These are phyloP conservation scores for Paragyromitra xinjiangensis DNA, from an alignment of 495 filamentous ascomycete genomes.

Conservation along the genomic window DNA sequence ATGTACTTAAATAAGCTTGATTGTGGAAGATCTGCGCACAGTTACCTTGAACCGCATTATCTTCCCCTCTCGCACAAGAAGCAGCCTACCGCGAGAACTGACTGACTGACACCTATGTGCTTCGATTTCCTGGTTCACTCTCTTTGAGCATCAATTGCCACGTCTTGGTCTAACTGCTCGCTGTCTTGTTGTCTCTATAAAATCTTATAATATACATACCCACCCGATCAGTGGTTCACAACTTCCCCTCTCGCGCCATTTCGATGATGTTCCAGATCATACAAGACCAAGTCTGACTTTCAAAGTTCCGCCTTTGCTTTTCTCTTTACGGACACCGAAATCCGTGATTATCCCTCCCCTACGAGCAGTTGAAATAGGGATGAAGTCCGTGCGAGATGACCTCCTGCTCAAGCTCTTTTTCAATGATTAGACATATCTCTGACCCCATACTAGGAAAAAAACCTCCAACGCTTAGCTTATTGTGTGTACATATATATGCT, in stretches of 20 bases:
- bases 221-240: slow-evolving; percentile 35
- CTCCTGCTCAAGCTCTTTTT: slow-evolving; percentile 18
- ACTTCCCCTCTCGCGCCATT: slow-evolving; percentile 23
- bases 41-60: slow-evolving; percentile 15
- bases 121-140: neutral
- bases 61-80: neutral
- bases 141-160: slow-evolving; percentile 22
- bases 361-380: slow-evolving; percentile 44
- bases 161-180: slow-evolving; percentile 21
- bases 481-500: neutral
- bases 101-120: slow-evolving; percentile 25
- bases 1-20: slow-evolving; percentile 17
- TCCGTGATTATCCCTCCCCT: slow-evolving; percentile 29
- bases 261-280: slow-evolving; percentile 45
- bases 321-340: slow-evolving; percentile 28
- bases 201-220: slow-evolving; percentile 21
- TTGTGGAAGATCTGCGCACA: slow-evolving; percentile 22
- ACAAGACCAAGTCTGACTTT: slow-evolving; percentile 34
- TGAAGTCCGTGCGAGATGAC: slow-evolving; percentile 38
- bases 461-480: slow-evolving; percentile 26
- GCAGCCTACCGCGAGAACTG: slow-evolving; percentile 23
- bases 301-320: slow-evolving; percentile 14
- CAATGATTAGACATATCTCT: slow-evolving; percentile 39
- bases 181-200: slow-evolving; percentile 41
- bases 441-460: slow-evolving; percentile 15